Base-by-base conservation (phyloP, 164 flowering plant genomes). In the Magnolia kwangsiensis region DNA sequence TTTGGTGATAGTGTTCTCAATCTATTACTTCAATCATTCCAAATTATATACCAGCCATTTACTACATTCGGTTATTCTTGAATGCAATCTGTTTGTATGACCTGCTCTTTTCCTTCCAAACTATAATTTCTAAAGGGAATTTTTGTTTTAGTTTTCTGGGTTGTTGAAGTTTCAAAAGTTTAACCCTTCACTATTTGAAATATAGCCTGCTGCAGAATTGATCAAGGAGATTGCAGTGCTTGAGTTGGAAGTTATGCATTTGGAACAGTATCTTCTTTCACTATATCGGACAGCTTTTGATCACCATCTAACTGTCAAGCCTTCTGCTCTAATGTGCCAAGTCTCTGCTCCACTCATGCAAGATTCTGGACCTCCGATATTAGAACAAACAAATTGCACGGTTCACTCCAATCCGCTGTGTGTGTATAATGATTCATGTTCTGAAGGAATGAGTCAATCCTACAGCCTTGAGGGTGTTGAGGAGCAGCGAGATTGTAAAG, bases 191-290 rank as follows among this genome's bases (percentile, higher is more conserved):
- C 21, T 51, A 14, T 69, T 7, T 66, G 65, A 70, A 59, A 74
- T 85, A 81, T 84, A 88, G 87, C 79, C 88, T 29, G 64, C 80
- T 76, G 81, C 69, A 27, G 84, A 87, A 59, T 79, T 89, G 72
- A 76, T 76, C 71, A 69, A 82, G 74, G 89, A 87, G 79, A 87
- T 89, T 74, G 83, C 84, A 4, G 50, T 69, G 1, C 85, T 89
- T 74, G 92, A 89, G 81, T 51, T 69, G 55, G 86, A 89, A 78
- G 82, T 89, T 63, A 37, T 85, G 73, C 80, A 77, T 75, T 79
- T 89, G 84, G 91, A 89, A 61, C 85, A 78, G 18, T 76, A 84
- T 79, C 87, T 89, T 72, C 89, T 89, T 67, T 85, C 89, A 21
- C 82, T 89, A 1, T 89, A 89, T 75, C 81, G 86, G 45, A 80